Evolutionary conservation across 306 rosid species (phyloP), one percentile per base, ranked within the genome.

Genomic region (Vigna reflexopilosa): DNA sequence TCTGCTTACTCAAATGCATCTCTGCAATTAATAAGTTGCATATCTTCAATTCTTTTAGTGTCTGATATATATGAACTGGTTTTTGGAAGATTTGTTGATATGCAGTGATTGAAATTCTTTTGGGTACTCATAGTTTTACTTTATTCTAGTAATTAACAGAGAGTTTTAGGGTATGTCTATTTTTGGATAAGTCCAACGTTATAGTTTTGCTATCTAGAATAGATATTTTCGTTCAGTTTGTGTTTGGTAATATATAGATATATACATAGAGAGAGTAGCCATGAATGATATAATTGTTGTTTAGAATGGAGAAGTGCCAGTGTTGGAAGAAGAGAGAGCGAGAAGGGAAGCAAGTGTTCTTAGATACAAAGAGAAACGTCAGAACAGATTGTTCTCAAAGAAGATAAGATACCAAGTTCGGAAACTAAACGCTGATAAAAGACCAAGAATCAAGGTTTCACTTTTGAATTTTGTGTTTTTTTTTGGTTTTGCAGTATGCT

Each of bases 401-500:
- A 93, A 90, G 97, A 93, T 93, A 89, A 90, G 97, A 82, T 93
- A 93, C 84, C 91, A 90, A 83, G 97, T 93, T 77, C 91, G 97
- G 14, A 93, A 90, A 70, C 80, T 93, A 83, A 93, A 93, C 62
- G 97, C 96, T 14, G 97, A 93, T 83, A 89, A 86, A 88, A 90
- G 97, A 88, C 96, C 97, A 0, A 90, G 96, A 84, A 84, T 87
- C 84, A 93, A 93, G 94, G 97, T 93, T 34, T 34, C 83, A 59
- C 57, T 77, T 72, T 73, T 16, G 19, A 48, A 16, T 70, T 4
- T 56, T 4, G 4, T 45, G 20, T 68, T 11, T 73, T 4, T 75
- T 42, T 34, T 73, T 48, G 57, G 32, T 20, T 67, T 47, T 4
- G 59, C 28, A 48, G 14, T 62, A 17, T 70, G 67, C 32, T 47